Percentiles rank a stretch among this genome's conserved stretches.
Conservation (phyloP, 257 asterid genomes). For the Mentha longifolia region DNA sequence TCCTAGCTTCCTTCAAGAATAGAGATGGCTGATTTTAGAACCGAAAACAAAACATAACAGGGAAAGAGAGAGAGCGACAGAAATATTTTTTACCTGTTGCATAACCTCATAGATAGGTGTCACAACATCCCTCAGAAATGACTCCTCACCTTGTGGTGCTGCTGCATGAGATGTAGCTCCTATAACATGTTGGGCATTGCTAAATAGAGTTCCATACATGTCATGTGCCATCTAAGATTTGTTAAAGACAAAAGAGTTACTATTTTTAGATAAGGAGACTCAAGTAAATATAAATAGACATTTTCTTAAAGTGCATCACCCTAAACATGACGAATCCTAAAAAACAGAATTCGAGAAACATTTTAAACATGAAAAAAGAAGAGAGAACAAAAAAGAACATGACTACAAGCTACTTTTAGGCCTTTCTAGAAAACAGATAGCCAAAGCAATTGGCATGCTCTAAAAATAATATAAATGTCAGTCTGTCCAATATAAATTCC, state of each 20-base stretch:
- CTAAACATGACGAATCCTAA: not conserved
- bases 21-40: conserved; percentile 42
- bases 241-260: conserved; percentile 31
- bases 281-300: not conserved
- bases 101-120: conserved; percentile 87
- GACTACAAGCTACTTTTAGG: too few species aligned
- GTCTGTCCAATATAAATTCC: not conserved
- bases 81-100: conserved; percentile 56
- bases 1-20: conserved; percentile 85
- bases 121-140: conserved; percentile 82
- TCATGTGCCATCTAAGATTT: conserved; percentile 80
- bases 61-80: conserved; percentile 4
- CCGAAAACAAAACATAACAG: conserved; percentile 22
- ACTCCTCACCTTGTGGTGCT: conserved; percentile 66
- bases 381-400: too few species aligned
- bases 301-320: not conserved
- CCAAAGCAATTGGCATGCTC: too few species aligned
- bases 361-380: too few species aligned
- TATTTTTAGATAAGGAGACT: conserved; percentile 22
- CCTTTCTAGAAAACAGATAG: too few species aligned
- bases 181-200: conserved; percentile 65
- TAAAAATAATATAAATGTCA: too few species aligned
- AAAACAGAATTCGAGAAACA: too few species aligned
- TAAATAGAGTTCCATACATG: conserved; percentile 62
- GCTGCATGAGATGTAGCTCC: conserved; percentile 64